phyloP scores from a whole-genome alignment of 352 stramenopile species.

The Phytophthora multivora region DNA sequence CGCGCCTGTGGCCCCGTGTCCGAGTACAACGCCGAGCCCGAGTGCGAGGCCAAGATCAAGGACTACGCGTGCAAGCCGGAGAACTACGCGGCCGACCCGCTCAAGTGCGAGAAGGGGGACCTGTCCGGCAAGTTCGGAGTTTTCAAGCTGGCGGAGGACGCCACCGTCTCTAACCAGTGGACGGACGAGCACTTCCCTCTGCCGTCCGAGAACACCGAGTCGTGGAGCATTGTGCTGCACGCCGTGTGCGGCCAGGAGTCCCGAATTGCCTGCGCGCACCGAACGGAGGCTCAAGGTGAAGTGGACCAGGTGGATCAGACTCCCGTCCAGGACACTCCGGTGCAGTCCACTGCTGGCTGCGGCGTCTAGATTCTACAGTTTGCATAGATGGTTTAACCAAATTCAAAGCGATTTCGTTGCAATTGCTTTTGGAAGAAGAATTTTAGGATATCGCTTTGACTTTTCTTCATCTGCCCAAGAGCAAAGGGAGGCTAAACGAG shows the following conservation, averaged over 20 bases:
- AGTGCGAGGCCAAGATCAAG: slow-evolving; percentile 32
- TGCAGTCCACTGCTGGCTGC: slow-evolving; percentile 20
- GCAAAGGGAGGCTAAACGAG: not conserved
- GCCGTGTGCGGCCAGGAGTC: slow-evolving; percentile 52
- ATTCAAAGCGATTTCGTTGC: slow-evolving; percentile 14
- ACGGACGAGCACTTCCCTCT: slow-evolving; percentile 53
- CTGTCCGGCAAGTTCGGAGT: slow-evolving; percentile 61
- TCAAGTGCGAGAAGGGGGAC: slow-evolving; percentile 58
- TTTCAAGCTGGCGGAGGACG: slow-evolving; percentile 28
- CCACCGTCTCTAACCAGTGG: slow-evolving; percentile 33
- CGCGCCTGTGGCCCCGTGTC: slow-evolving; percentile 51
- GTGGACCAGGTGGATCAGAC: slow-evolving; percentile 16
- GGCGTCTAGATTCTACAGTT: slow-evolving; percentile 2
- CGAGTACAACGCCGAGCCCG: slow-evolving; percentile 35
- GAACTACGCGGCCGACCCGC: slow-evolving; percentile 43
- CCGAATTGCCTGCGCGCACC: slow-evolving; percentile 49
- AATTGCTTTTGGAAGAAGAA: too few relatives aligned
- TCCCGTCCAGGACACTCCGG: slow-evolving; percentile 7
- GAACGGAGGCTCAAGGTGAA: slow-evolving; percentile 4
- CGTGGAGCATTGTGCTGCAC: slow-evolving; percentile 72
- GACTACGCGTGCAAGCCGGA: slow-evolving; percentile 48
- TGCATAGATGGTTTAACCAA: too few relatives aligned
- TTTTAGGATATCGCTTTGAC: not conserved
- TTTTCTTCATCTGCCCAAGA: not conserved
- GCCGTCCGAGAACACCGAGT: slow-evolving; percentile 39